Evolutionary conservation across 768 basidiomycete genomes (phyloP).

Genomic region (Mycena amicta): DNA sequence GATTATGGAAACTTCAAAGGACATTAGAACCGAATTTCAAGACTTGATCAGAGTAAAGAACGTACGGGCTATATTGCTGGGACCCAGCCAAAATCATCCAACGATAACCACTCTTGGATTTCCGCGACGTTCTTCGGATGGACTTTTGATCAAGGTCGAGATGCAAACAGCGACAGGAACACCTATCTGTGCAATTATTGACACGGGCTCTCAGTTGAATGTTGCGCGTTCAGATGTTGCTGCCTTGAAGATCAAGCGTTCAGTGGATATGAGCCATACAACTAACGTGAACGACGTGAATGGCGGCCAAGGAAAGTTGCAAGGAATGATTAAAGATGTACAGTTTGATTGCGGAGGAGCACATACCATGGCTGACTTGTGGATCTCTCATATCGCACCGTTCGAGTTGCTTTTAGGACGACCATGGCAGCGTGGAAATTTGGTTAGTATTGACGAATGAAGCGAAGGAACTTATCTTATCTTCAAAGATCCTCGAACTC

Average conservation of each 20-base stretch:
- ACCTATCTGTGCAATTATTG: slow-evolving; percentile 25
- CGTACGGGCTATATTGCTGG: background rate
- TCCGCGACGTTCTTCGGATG: slow-evolving; percentile 1
- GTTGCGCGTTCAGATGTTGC: slow-evolving; percentile 19
- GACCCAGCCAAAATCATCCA: background rate
- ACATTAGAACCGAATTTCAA: slow-evolving; percentile 1
- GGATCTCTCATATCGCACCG: slow-evolving; percentile 19
- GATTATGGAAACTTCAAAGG: slow-evolving; percentile 1
- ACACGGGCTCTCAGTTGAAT: slow-evolving; percentile 31
- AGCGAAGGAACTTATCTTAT: slow-evolving; percentile 16
- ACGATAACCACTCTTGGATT: background rate
- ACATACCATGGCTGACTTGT: slow-evolving; percentile 23
- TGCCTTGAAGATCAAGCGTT: background rate
- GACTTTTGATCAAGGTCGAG: slow-evolving; percentile 14
- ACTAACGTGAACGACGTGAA: slow-evolving; percentile 31
- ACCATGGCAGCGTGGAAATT: slow-evolving; percentile 25
- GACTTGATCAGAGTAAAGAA: slow-evolving; percentile 8
- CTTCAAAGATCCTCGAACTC: slow-evolving; percentile 6
- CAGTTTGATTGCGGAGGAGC: slow-evolving; percentile 26
- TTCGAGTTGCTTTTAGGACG: slow-evolving; percentile 24
- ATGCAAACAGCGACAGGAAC: slow-evolving; percentile 12
- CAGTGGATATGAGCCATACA: slow-evolving; percentile 14
- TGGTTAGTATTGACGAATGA: slow-evolving; percentile 23
- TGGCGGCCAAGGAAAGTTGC: slow-evolving; percentile 24
- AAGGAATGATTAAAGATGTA: slow-evolving; percentile 25